These are phyloP conservation scores for Kluyveromyces marxianus DNA, from an alignment of 1,139 yeast genomes.

Conservation along the genomic window DNA sequence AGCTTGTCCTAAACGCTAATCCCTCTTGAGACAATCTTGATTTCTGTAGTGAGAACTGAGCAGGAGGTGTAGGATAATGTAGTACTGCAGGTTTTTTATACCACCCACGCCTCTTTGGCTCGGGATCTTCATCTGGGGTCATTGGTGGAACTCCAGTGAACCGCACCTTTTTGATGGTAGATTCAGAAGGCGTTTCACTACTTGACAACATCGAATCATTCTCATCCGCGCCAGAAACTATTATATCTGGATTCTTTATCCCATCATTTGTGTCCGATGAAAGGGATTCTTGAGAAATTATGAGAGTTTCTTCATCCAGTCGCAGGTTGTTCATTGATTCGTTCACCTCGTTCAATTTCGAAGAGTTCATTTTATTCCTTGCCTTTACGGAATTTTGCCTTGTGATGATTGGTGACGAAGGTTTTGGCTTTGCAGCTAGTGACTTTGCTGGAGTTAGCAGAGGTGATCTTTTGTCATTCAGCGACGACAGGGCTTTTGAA, in stretches of 20 bases:
- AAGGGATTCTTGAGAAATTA: not conserved
- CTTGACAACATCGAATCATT: not conserved
- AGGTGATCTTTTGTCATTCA: not conserved
- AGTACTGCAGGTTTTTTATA: slow-evolving; percentile 31
- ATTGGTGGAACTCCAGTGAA: slow-evolving; percentile 32
- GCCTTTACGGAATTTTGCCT: not conserved
- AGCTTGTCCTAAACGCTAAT: slow-evolving; percentile 26
- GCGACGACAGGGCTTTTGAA: slow-evolving; percentile 5
- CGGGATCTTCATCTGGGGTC: slow-evolving; percentile 24
- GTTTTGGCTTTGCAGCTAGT: not conserved
- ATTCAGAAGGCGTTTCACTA: not conserved
- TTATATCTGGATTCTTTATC: not conserved
- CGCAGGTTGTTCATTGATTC: slow-evolving; percentile 2
- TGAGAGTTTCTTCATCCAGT: slow-evolving; percentile 1
- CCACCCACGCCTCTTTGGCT: slow-evolving; percentile 31
- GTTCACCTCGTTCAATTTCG: not conserved
- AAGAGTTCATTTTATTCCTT: not conserved
- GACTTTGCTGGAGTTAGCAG: not conserved
- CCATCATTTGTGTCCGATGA: not conserved
- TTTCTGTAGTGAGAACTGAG: slow-evolving; percentile 15
- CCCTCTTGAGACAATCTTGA: slow-evolving; percentile 28
- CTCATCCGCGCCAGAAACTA: not conserved
- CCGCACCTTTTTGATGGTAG: slow-evolving; percentile 24
- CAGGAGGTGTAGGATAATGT: slow-evolving; percentile 31
- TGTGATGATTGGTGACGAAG: not conserved